Base-by-base conservation (phyloP, 768 basidiomycete species). In the Dacryopinax primogenitus region DNA sequence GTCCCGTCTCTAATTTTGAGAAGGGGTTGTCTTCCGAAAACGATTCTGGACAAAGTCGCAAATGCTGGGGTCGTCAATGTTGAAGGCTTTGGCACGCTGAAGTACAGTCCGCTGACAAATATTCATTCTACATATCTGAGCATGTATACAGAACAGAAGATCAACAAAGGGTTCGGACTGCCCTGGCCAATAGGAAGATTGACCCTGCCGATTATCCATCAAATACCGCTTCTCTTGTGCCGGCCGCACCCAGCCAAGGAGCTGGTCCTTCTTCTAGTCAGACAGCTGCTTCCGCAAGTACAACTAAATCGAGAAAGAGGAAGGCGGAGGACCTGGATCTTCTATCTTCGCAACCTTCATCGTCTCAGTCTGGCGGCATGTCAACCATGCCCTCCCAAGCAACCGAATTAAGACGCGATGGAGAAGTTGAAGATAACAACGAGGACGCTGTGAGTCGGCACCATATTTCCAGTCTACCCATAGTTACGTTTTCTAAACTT, bases 151-250 rank as follows among this genome's bases (percentile, higher is more conserved):
- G 86, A 21, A 66, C 76, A 6, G 77, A 78, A 58, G 90, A 92
- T 72, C 83, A 86, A 74, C 71, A 76, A 26, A 87, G 83, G 72
- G 80, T 91, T 26, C 78, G 78, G 32, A 70, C 76, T 3, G 90
- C 88, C 3, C 76, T 89, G 37, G 77, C 81, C 15, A 70, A 74
- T 6, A 78, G 81, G 63, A 78, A 76, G 21, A 75, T 91, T 44
- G 83, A 85, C 71, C 79, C 83, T 12, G 70, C 72, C 3, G 86
- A 89, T 71, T 32, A 67, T 87, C 33, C 85, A 86, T 12, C 58
- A 32, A 62, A 62, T 45, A 28, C 9, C 23, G 26, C 51, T 9
- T 6, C 9, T 30, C 26, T 58, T 11, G 26, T 30, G 18, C 30
- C 4, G 9, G 51, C 26, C 11, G 4, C 51, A 13, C 32, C 51